phyloP scores from a whole-genome alignment of 345 rosid species.

The Dovyalis caffra region DNA sequence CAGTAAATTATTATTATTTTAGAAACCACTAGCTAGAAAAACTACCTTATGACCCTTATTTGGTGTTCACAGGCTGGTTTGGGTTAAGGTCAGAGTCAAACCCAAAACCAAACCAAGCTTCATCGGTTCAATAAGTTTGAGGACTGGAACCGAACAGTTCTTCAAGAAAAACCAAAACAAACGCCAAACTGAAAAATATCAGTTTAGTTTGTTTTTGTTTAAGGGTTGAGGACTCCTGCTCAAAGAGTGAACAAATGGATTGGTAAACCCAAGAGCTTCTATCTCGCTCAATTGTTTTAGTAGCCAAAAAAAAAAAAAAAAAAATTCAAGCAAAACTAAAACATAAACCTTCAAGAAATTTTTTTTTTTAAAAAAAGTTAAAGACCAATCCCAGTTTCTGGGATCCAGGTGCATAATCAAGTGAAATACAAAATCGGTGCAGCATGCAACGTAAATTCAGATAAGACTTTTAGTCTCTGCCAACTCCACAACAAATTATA shows the following conservation, averaged over 20 bases:
- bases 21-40: slow-evolving; percentile 6
- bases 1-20: neutral
- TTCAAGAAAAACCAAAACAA: slow-evolving; percentile 11
- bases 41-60: slow-evolving; percentile 15
- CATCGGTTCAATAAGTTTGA: slow-evolving; percentile 19
- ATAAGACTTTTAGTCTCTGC: neutral
- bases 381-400: neutral
- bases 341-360: neutral
- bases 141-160: slow-evolving; percentile 19
- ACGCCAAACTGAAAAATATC: slow-evolving; percentile 17
- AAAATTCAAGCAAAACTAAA: neutral
- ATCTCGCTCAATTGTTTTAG: neutral
- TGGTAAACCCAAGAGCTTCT: slow-evolving; percentile 19
- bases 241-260: slow-evolving; percentile 27
- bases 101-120: slow-evolving; percentile 20
- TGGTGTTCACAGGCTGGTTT: slow-evolving; percentile 16
- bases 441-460: neutral
- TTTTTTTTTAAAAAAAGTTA: neutral
- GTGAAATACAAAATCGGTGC: neutral
- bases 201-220: slow-evolving; percentile 14
- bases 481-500: neutral
- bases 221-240: slow-evolving; percentile 27
- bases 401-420: neutral
- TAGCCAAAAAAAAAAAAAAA: too few species aligned
- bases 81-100: slow-evolving; percentile 9